These are phyloP conservation scores for Trichomonas tenax DNA, from an alignment of 208 protist genomes.

Conservation along the genomic window DNA sequence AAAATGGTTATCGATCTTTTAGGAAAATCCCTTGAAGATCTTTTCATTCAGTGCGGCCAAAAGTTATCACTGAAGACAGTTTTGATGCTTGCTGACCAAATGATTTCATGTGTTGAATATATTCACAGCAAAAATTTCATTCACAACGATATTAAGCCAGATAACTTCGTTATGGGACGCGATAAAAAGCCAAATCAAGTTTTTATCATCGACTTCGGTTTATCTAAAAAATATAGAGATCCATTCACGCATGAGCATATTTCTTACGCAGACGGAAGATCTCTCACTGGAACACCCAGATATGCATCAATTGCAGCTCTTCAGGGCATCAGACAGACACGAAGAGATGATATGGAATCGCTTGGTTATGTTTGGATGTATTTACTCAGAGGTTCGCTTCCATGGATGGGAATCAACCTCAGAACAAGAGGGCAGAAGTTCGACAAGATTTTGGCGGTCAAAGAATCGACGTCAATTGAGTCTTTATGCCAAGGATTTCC, in stretches of 20 bases:
- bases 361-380: constrained; percentile 96
- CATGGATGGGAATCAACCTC: constrained; percentile 41
- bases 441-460: constrained; percentile 83
- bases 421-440: constrained; percentile 93
- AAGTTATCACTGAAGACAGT: constrained; percentile 80
- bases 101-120: constrained; percentile 65
- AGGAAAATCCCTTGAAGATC: constrained; percentile 87
- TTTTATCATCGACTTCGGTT: constrained; percentile 45
- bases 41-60: constrained; percentile 69
- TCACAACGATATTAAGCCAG: constrained; percentile 85
- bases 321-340: constrained; percentile 79
- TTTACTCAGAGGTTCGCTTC: constrained; percentile 82
- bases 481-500: constrained; percentile 64
- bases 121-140: constrained; percentile 88
- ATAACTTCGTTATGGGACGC: constrained; percentile 94
- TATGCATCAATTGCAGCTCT: constrained; percentile 99
- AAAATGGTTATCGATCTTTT: constrained; percentile 97
- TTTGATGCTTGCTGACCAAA: constrained; percentile 87
- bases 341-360: constrained; percentile 56
- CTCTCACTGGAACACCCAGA: constrained; percentile 92
- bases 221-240: constrained; percentile 96
- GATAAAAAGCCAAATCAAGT: constrained; percentile 44
- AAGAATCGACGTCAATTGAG: constrained; percentile 75
- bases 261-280: constrained; percentile 93
- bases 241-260: constrained; percentile 93